Conservation (phyloP, 2,329 filamentous ascomycete species). For the Alternaria longipes region DNA sequence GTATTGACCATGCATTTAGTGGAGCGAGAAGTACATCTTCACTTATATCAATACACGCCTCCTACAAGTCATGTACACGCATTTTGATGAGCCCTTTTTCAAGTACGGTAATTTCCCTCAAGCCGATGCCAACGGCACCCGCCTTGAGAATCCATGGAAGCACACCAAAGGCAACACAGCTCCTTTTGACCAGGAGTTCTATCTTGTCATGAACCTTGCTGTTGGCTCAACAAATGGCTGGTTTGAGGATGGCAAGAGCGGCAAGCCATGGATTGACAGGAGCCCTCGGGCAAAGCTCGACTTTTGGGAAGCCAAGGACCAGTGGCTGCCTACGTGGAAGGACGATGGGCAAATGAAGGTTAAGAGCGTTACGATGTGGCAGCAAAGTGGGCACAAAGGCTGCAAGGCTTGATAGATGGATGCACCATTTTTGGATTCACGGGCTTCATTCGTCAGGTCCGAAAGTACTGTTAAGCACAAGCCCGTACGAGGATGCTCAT, state of each 20-base stretch:
- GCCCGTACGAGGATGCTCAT: neutral
- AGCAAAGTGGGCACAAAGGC: conserved; percentile 59
- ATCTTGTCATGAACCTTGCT: conserved; percentile 77
- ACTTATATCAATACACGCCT: conserved; percentile 84
- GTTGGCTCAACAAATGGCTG: conserved; percentile 84
- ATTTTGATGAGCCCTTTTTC: conserved; percentile 74
- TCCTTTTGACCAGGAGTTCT: conserved; percentile 80
- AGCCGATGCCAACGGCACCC: conserved; percentile 71
- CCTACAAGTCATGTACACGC: conserved; percentile 81
- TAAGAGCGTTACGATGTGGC: conserved; percentile 69
- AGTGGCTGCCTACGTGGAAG: conserved; percentile 78
- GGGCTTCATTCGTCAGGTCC: neutral
- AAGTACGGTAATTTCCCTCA: conserved; percentile 73
- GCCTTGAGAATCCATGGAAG: conserved; percentile 70
- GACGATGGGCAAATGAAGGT: conserved; percentile 70
- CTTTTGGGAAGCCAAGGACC: conserved; percentile 74
- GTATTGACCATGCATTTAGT: conserved; percentile 51
- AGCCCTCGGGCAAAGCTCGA: conserved; percentile 73
- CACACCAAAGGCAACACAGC: conserved; percentile 68
- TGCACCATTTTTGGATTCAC: neutral
- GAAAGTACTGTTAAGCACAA: neutral
- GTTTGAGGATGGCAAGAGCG: conserved; percentile 76
- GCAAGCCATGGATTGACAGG: conserved; percentile 82
- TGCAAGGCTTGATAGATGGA: conserved; percentile 40
- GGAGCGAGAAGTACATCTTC: conserved; percentile 88